phyloP scores from a whole-genome alignment of 176 grass and related monocot genomes.

The Raddia guianensis region DNA sequence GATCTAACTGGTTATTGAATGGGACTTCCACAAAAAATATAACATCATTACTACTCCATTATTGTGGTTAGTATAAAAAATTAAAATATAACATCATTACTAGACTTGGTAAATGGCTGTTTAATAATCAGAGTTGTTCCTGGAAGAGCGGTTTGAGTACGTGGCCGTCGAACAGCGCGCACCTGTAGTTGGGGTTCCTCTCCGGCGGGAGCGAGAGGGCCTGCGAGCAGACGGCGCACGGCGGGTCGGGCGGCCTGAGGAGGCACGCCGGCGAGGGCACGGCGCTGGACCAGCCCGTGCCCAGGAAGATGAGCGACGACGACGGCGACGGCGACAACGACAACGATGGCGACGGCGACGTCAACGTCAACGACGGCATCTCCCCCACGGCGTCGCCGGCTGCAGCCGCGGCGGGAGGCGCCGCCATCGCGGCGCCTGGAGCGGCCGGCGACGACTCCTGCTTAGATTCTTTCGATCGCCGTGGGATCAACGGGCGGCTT shows the following conservation, averaged over 20 bases:
- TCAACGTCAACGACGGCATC: too few species aligned
- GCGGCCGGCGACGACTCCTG: background rate
- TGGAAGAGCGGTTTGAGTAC: too few species aligned
- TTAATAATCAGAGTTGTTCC: too few species aligned
- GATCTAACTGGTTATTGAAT: too few species aligned
- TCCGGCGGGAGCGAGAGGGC: conserved; percentile 71
- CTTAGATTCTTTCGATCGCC: background rate
- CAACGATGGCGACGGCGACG: background rate
- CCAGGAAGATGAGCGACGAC: conserved; percentile 91
- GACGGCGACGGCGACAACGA: background rate
- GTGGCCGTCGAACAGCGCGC: background rate
- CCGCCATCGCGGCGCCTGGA: too few species aligned
- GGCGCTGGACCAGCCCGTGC: conserved; percentile 77
- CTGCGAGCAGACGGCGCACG: conserved; percentile 71
- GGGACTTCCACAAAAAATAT: too few species aligned
- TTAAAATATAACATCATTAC: too few species aligned
- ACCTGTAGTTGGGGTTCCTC: conserved; percentile 83
- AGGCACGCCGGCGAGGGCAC: conserved; percentile 76
- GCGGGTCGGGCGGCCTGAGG: conserved; percentile 63
- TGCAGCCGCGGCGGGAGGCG: background rate
- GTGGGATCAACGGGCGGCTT: background rate
- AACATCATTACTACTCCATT: too few species aligned
- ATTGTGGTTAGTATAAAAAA: too few species aligned
- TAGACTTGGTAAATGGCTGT: too few species aligned
- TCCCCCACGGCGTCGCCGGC: background rate